phyloP scores from a whole-genome alignment of 352 stramenopile genomes.

The Pythium rishiriense region DNA sequence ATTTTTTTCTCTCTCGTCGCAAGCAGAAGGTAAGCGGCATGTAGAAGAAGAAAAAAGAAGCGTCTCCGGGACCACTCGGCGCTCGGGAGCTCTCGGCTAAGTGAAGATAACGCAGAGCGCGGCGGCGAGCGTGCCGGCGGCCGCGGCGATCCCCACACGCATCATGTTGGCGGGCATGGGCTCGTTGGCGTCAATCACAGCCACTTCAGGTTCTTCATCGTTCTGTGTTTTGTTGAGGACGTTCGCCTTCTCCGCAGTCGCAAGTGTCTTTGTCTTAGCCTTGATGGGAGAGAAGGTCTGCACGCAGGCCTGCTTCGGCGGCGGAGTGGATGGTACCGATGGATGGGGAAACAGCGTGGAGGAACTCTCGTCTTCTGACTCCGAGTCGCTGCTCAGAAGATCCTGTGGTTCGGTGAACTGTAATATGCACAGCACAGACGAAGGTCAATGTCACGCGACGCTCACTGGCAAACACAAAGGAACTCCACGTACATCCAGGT shows the following conservation, averaged over 20 bases:
- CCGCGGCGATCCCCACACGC: slow-evolving; percentile 55
- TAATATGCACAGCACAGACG: background rate
- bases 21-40: slow-evolving; percentile 15
- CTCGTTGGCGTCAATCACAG: slow-evolving; percentile 30
- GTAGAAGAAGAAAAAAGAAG: slow-evolving; percentile 7
- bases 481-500: slow-evolving; percentile 36
- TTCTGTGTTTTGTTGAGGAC: background rate
- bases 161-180: slow-evolving; percentile 39
- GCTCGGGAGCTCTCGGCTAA: slow-evolving; percentile 16
- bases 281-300: slow-evolving; percentile 7
- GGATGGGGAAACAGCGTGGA: slow-evolving; percentile 9
- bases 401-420: slow-evolving; percentile 34
- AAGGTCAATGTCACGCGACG: background rate
- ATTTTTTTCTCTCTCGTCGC: slow-evolving; percentile 10
- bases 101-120: slow-evolving; percentile 67
- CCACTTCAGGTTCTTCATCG: background rate
- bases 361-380: slow-evolving; percentile 52
- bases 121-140: slow-evolving; percentile 54
- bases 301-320: slow-evolving; percentile 1
- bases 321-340: slow-evolving; percentile 10
- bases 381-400: slow-evolving; percentile 46
- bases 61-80: no score
- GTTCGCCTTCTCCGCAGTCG: background rate
- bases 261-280: background rate
- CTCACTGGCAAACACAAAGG: background rate